Conservation (phyloP, 179 eudicot genomes). For the Pouteria campechiana region DNA sequence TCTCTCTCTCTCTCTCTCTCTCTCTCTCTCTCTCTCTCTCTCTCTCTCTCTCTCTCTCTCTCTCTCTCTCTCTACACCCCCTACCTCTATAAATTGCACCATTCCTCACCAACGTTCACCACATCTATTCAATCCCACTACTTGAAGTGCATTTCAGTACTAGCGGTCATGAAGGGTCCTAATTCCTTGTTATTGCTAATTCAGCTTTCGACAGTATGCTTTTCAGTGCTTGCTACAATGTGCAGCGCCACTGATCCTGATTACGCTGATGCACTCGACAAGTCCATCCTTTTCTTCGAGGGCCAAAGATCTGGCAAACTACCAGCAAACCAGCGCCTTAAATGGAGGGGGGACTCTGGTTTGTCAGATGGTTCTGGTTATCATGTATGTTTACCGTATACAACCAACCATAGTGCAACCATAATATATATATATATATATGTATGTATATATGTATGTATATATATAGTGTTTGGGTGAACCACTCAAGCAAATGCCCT, state of each 20-base stretch:
- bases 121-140: background rate
- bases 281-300: conserved; percentile 76
- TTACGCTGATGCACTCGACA: conserved; percentile 52
- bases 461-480: no score
- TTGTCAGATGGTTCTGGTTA: conserved; percentile 61
- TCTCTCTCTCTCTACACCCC: conserved; percentile 7
- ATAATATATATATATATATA: background rate
- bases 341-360: conserved; percentile 77
- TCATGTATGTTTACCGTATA: conserved; percentile 19
- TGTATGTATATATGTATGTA: no score
- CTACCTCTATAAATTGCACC: conserved; percentile 12
- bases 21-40: no score
- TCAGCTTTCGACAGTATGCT: conserved; percentile 5
- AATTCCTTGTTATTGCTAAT: conserved; percentile 2
- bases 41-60: conserved; percentile 3
- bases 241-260: conserved; percentile 38
- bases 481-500: no score
- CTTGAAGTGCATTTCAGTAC: conserved; percentile 8
- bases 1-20: no score
- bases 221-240: conserved; percentile 4
- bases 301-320: conserved; percentile 81
- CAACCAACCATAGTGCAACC: background rate
- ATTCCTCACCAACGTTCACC: background rate
- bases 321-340: conserved; percentile 47
- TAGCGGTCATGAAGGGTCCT: no score